Evolutionary conservation across 163 green algal genomes (phyloP).

Genomic region (Trebouxia gelatinosa): DNA sequence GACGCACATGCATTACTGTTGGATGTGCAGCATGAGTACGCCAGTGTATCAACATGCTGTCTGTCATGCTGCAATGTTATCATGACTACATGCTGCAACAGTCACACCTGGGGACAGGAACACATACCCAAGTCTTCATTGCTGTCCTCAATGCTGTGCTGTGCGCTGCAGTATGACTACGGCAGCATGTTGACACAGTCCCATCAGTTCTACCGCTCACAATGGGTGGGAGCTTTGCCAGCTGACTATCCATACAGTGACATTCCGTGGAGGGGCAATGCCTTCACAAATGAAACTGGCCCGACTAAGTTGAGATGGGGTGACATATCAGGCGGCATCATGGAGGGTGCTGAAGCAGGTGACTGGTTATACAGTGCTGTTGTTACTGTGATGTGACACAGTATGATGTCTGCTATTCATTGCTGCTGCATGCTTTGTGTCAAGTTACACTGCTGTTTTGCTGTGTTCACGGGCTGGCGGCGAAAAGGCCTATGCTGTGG

Average conservation of each 20-base stretch:
- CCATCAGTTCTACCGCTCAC: constrained; percentile 36
- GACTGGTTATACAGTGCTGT: neutral
- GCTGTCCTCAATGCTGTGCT: too few species aligned
- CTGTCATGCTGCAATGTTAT: too few species aligned
- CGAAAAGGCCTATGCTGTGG: neutral
- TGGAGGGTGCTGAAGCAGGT: constrained; percentile 44
- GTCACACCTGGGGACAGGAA: too few species aligned
- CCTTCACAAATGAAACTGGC: constrained; percentile 29
- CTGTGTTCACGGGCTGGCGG: neutral
- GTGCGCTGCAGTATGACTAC: constrained; percentile 42
- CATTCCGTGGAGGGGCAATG: constrained; percentile 39
- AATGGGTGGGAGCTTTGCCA: constrained; percentile 42
- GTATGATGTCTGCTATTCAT: neutral
- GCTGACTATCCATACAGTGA: too few species aligned
- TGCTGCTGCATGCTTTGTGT: neutral
- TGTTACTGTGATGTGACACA: neutral
- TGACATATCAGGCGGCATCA: constrained; percentile 53
- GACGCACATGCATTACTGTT: too few species aligned
- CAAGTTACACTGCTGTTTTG: neutral
- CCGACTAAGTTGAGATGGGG: constrained; percentile 30
- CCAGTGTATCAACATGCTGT: too few species aligned
- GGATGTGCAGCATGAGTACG: too few species aligned
- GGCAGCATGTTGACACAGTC: constrained; percentile 19
- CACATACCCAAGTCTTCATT: too few species aligned
- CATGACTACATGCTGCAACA: too few species aligned